Base-by-base conservation (phyloP, 2,329 filamentous ascomycete genomes). In the Cercospora sesami region DNA sequence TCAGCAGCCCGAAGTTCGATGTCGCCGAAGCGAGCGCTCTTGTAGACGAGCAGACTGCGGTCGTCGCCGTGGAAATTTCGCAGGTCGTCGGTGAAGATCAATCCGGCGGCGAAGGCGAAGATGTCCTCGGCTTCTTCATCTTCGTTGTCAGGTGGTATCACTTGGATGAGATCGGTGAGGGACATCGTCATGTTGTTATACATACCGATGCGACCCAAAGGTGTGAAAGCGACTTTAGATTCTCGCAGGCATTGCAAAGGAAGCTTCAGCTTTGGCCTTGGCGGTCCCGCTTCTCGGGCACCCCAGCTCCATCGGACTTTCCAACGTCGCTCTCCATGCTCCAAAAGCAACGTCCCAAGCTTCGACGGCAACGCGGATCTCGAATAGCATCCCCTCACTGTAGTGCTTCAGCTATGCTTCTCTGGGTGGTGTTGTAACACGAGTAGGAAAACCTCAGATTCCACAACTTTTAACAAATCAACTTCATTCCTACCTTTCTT, bases 61-160 rank as follows among this genome's bases (percentile, higher is more conserved):
- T 84, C 80, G 73, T 90, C 87, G 77, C 90, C 89, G 78, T 92
- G 89, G 77, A 86, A 84, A 79, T 87, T 89, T 67, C 83, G 84
- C 63, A 88, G 81, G 79, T 92, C 89, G 77, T 91, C 88, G 4
- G 87, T 85, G 80, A 91, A 91, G 76, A 91, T 86, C 70, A 88
- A 83, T 69, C 85, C 86, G 1, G 91, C 84, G 0, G 87, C 83
- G 33, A 83, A 82, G 36, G 81, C 80, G 74, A 92, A 84, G 72
- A 86, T 85, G 77, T 77, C 75, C 63, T 77, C 75, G 9, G 70
- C 65, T 14, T 71, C 71, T 53, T 63, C 60, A 6, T 63, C 28
- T 5, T 69, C 61, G 7, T 28, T 36, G 18, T 74, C 72, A 1
- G 73, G 70, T 1, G 70, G 62, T 14, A 76, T 67, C 14, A 76